Conservation (phyloP, 805 yeast species). For the Soucietia sequanensis region DNA sequence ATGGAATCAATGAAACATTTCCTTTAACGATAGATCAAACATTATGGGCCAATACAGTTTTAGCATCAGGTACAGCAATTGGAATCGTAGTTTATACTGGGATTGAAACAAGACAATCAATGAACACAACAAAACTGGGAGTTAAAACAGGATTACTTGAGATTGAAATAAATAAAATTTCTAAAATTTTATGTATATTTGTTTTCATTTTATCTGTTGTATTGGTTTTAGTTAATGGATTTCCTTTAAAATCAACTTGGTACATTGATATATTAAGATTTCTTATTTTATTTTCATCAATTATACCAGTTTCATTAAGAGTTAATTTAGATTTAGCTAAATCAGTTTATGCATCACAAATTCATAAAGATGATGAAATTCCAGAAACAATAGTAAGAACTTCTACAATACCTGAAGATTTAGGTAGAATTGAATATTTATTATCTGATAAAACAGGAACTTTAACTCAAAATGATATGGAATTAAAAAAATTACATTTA, state of each 20-base stretch:
- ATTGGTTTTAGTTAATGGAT: conserved; percentile 80
- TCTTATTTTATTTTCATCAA: conserved; percentile 87
- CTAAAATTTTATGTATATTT: conserved; percentile 83
- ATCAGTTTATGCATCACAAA: conserved; percentile 92
- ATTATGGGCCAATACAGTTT: conserved; percentile 96
- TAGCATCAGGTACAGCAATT: conserved; percentile 89
- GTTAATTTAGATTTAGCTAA: conserved; percentile 95
- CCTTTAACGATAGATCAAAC: conserved; percentile 88
- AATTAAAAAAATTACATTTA: conserved; percentile 84
- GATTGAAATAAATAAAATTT: conserved; percentile 81
- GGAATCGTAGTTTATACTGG: conserved; percentile 93
- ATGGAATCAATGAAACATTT: conserved; percentile 41
- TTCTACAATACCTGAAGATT: conserved; percentile 95
- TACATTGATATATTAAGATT: conserved; percentile 89
- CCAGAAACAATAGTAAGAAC: conserved; percentile 92
- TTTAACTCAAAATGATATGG: conserved; percentile 97
- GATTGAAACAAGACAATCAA: conserved; percentile 86
- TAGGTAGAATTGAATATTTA: conserved; percentile 92
- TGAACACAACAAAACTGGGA: conserved; percentile 86
- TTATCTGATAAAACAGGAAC: conserved; percentile 97
- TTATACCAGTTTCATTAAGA: conserved; percentile 92
- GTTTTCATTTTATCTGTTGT: conserved; percentile 77
- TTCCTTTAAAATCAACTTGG: conserved; percentile 63
- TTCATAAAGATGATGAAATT: conserved; percentile 80
- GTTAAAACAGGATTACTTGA: conserved; percentile 90